Evolutionary conservation across 345 rosid genomes (phyloP), one percentile per base, ranked within the genome.

Genomic region (Trapa bicornis): DNA sequence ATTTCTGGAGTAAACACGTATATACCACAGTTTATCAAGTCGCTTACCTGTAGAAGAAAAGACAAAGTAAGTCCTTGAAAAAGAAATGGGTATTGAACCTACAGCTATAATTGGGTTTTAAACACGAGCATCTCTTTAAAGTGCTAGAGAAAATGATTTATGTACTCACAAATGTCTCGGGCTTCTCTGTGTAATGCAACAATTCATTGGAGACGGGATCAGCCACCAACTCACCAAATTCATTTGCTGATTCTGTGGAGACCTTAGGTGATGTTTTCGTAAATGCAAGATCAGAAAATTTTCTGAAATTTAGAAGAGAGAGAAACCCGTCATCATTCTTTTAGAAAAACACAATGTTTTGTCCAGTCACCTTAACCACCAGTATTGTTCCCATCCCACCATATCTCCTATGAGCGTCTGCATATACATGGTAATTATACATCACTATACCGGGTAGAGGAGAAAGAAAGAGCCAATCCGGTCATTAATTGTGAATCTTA

Each of bases 111-210:
- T 15, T 15, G 56, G 15, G 56, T 15, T 50, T 16, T 3, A 50
- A 50, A 4, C 56, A 5, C 15, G 11, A 50, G 17, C 17, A 16
- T 50, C 22, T 1, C 56, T 50, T 15, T 50, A 58, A 2, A 7
- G 7, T 33, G 38, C 63, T 32, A 2, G 14, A 10, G 32, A 10
- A 67, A 62, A 43, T 66, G 39, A 36, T 71, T 53, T n/a, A 68
- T 61, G 74, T 14, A 77, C 81, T 16, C 83, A 91, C 97, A 71
- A 91, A 91, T 71, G 97, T 91, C 70, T 91, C 96, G 5, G 97
- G 97, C 75, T 91, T 91, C 77, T 91, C 97, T 3, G 92, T 85
- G 65, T 91, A 91, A 74, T 91, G 97, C 80, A 91, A 71, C 53
- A 91, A 75, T 79, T 91, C 96, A 70, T 84, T 86, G 56, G 88